Conservation (phyloP, 345 rosid genomes). For the Fremontodendron californicum region DNA sequence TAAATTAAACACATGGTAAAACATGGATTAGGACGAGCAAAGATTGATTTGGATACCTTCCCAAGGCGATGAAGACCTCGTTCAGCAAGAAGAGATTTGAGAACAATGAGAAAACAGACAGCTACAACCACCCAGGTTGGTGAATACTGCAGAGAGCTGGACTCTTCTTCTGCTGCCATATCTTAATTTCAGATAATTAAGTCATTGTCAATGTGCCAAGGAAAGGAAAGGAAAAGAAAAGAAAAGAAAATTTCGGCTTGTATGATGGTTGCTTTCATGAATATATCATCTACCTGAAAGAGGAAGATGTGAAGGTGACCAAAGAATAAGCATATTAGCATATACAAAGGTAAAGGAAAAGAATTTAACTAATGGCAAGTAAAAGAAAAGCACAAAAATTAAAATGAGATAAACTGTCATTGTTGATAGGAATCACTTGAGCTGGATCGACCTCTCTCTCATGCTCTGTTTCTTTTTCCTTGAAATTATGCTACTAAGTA, state of each 20-base stretch:
- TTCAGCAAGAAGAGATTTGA: conserved; percentile 59
- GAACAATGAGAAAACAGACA: conserved; percentile 65
- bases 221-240: not conserved
- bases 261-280: not conserved
- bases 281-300: not conserved
- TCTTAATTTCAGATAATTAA: not conserved
- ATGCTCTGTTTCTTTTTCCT: too few relatives aligned
- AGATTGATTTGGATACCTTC: conserved; percentile 40
- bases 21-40: not conserved
- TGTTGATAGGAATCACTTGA: not conserved
- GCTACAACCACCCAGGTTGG: conserved; percentile 84
- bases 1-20: not conserved
- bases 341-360: conserved; percentile 12
- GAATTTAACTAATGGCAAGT: conserved; percentile 3
- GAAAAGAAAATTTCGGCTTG: not conserved
- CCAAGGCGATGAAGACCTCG: conserved; percentile 75
- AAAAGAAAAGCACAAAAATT: not conserved
- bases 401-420: not conserved
- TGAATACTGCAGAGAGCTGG: conserved; percentile 52
- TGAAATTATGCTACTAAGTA: too few relatives aligned
- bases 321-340: conserved; percentile 10
- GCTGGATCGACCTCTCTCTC: not conserved
- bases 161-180: conserved; percentile 38
- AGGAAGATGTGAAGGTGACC: not conserved
- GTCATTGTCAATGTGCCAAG: not conserved